A percentile compares a stretch with the other conserved stretches of the same genome.
Conservation (phyloP, 495 filamentous ascomycete species). For the Cercophora sp. region DNA sequence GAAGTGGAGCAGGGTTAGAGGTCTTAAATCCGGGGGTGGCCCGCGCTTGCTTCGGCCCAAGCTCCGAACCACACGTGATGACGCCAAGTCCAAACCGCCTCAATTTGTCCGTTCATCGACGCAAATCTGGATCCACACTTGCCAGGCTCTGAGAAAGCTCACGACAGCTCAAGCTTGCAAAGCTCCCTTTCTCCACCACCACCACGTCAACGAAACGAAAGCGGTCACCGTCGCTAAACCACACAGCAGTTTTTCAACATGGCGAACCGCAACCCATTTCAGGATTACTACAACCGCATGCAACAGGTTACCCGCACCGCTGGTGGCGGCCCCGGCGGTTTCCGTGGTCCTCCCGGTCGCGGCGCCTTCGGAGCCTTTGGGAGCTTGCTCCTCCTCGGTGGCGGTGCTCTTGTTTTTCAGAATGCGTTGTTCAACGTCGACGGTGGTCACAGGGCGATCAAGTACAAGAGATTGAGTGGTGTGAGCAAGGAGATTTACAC, state of each 20-base stretch:
- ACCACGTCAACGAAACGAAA: not conserved
- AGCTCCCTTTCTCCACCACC: not conserved
- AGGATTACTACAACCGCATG: slow-evolving; percentile 38
- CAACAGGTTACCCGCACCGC: slow-evolving; percentile 21
- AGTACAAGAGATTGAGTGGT: slow-evolving; percentile 90
- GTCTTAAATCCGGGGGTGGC: no score
- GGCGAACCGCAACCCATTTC: slow-evolving; percentile 45
- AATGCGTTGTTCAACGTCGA: slow-evolving; percentile 98
- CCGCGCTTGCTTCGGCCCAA: no score
- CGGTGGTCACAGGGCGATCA: slow-evolving; percentile 98
- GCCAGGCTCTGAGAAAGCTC: no score
- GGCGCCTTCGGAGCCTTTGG: slow-evolving; percentile 28
- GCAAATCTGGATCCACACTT: no score
- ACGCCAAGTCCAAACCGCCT: no score
- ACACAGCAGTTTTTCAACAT: no score
- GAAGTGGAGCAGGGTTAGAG: no score
- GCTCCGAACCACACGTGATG: no score
- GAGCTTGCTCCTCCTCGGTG: slow-evolving; percentile 53
- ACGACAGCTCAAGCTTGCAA: not conserved
- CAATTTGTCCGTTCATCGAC: no score
- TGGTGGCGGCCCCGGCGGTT: slow-evolving; percentile 32
- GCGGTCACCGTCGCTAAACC: no score
- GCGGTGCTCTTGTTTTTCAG: slow-evolving; percentile 62
- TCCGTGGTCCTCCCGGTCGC: slow-evolving; percentile 32
- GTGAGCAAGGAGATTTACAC: slow-evolving; percentile 93